Base-by-base conservation (phyloP, 1,139 yeast species). In the Trichomonascaceae sp. region DNA sequence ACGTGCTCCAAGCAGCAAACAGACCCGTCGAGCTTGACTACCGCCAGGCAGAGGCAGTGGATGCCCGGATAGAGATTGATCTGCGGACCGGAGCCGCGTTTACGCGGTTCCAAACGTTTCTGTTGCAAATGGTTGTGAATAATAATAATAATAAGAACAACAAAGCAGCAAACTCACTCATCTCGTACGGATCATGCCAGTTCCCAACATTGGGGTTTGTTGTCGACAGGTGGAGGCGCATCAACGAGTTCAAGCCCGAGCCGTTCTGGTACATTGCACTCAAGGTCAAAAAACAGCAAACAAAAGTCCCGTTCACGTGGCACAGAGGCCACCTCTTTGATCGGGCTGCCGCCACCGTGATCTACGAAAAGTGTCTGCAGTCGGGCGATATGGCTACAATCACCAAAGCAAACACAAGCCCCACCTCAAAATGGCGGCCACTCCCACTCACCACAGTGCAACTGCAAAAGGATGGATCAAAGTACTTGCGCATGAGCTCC, bases 201-300 rank as follows among this genome's bases (percentile, higher is more conserved):
- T 89, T 89, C 46, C 99, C 99, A 1, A 89, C 98, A 0, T 61
- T 92, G 34, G 97, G 98, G 2, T 92, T 92, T 57, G 87, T 92
- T 1, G 97, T 89, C n/a, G 98, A 92, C 51, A 62, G 98, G 40
- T 85, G 76, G 52, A 74, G 74, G 40, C 63, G 95, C 36, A 82
- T 80, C 17, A 68, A 73, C 50, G 62, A 64, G 40, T 89, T 89
- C 52, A 60, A 67, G 3, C 69, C 82, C 0, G 97, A 92, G 51
- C 69, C 68, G 15, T 87, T 82, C 51, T 92, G 97, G 97, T 65
- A 59, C 44, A 60, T 92, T 3, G 66, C 67, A 18, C 54, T 81
- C 1, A 67, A 67, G 11, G 60, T 73, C 2, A 59, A 60, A 33
- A 71, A 44, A 44, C 37, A 47, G 20, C 30, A 47, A 36, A 35